Evolutionary conservation across 2,329 filamentous ascomycete genomes (phyloP), one percentile per base, ranked within the genome.

Genomic region (Domatiomyces catenatus): DNA sequence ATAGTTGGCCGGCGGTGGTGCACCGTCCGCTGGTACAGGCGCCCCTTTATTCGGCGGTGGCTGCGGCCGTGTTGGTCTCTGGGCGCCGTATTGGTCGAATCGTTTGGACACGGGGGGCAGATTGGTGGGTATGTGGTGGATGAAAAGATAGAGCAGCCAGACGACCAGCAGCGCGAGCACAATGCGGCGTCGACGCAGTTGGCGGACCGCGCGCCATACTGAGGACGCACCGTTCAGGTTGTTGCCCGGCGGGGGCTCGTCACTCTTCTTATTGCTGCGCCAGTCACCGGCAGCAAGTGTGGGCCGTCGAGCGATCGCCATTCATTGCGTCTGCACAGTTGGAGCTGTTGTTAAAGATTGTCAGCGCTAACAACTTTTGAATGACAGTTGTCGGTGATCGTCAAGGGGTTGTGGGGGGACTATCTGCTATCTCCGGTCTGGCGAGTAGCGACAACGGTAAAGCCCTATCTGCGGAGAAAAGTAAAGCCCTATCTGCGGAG

Each of bases 71-170:
- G 28, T 32, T 15, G 32, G 32, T 39, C 32, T 39, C 32, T 39
- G 48, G 48, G 20, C 62, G 59, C 47, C 32, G 32, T 39, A 39
- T 12, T 39, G 32, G 32, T 64, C 60, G 47, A 62, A 63, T 53
- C 66, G 61, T 54, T 63, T 57, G 10, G 52, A 53, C 4, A 60
- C 61, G 42, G 67, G 64, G 19, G 58, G 54, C 17, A 75, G 58
- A 54, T 73, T 71, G 8, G 67, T 72, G 7, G 81, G 80, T 50
- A 84, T 75, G 62, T 82, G 77, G 57, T 75, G 75, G 60, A 83
- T 66, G 60, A 86, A 77, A 54, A 85, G 66, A 62, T 83, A 83
- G 19, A 86, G 53, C 24, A 75, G 61, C 36, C 75, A 61, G 46
- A 74, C 65, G 32, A 74, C 68, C 46, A 75, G 50, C 3, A 75